A percentile compares a stretch with the other conserved stretches of the same genome.
Conservation (phyloP, 2,329 filamentous ascomycete species). For the Botrytis deweyae region DNA sequence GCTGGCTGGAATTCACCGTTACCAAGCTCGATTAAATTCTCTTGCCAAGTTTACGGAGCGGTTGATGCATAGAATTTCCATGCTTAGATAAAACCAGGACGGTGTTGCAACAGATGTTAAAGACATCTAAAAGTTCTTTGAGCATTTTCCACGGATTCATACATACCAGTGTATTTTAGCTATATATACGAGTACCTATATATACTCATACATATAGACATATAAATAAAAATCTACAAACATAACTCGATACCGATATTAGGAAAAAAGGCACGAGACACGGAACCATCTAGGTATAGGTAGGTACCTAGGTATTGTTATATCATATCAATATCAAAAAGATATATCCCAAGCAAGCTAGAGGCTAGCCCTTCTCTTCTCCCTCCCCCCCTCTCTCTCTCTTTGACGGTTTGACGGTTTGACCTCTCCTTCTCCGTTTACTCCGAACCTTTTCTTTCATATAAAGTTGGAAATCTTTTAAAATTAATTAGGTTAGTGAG, state of each 20-base stretch:
- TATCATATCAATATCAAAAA: neutral
- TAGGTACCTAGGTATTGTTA: neutral
- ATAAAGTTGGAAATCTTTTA: neutral
- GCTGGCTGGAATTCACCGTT: neutral
- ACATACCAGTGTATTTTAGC: too few relatives aligned
- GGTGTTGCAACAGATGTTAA: neutral
- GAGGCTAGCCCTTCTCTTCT: neutral
- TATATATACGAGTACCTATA: neutral
- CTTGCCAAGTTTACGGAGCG: neutral
- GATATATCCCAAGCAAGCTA: neutral
- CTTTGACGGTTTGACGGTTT: neutral
- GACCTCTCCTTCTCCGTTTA: neutral
- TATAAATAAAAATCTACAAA: neutral
- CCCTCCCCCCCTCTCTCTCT: neutral
- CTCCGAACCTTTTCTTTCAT: neutral
- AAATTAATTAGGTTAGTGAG: neutral
- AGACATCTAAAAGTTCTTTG: too few relatives aligned
- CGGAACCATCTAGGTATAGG: neutral
- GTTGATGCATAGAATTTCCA: neutral
- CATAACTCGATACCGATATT: neutral
- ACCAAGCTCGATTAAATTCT: neutral
- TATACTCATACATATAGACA: neutral
- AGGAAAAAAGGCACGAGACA: constrained; percentile 5
- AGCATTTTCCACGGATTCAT: too few relatives aligned
- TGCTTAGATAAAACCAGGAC: neutral